Conservation (phyloP, 2,329 filamentous ascomycete species). For the Gnomoniopsis smithogilvyi region DNA sequence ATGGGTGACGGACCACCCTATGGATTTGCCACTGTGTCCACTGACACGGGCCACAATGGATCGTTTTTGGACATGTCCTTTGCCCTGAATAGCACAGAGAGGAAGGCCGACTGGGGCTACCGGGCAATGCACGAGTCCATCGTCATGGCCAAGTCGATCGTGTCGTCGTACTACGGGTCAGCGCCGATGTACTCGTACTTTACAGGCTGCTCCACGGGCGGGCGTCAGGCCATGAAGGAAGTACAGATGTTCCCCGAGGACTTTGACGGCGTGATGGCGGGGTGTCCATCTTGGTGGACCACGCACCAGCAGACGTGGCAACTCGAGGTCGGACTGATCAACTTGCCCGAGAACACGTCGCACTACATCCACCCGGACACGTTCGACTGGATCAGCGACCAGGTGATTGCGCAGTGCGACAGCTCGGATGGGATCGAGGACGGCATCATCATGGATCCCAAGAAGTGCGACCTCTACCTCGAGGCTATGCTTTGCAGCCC, state of each 20-base stretch:
- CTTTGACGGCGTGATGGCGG: slow-evolving; percentile 55
- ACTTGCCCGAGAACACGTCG: slow-evolving; percentile 37
- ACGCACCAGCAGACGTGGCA: slow-evolving; percentile 32
- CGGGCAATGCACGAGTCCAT: slow-evolving; percentile 43
- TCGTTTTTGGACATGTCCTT: slow-evolving; percentile 27
- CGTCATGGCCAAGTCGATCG: slow-evolving; percentile 44
- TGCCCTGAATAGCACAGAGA: slow-evolving; percentile 22
- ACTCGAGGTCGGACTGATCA: slow-evolving; percentile 45
- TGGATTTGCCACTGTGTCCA: slow-evolving; percentile 37
- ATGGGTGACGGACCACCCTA: slow-evolving; percentile 25
- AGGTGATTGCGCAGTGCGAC: slow-evolving; percentile 32
- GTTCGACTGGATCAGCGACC: slow-evolving; percentile 34
- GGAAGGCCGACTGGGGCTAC: slow-evolving; percentile 29
- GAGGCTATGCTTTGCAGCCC: slow-evolving; percentile 13
- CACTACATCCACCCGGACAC: slow-evolving; percentile 29
- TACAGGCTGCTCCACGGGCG: slow-evolving; percentile 57
- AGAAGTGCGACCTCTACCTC: slow-evolving; percentile 15
- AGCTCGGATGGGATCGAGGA: slow-evolving; percentile 16
- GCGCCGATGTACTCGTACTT: slow-evolving; percentile 46
- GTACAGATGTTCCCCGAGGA: slow-evolving; percentile 51
- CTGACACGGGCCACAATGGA: slow-evolving; percentile 37
- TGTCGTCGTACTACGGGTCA: slow-evolving; percentile 42
- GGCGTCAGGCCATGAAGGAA: slow-evolving; percentile 54
- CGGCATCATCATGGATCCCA: slow-evolving; percentile 16
- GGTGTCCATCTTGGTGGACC: slow-evolving; percentile 37